Evolutionary conservation across 495 filamentous ascomycete species (phyloP).

Genomic region (Sordaria brevicollis): DNA sequence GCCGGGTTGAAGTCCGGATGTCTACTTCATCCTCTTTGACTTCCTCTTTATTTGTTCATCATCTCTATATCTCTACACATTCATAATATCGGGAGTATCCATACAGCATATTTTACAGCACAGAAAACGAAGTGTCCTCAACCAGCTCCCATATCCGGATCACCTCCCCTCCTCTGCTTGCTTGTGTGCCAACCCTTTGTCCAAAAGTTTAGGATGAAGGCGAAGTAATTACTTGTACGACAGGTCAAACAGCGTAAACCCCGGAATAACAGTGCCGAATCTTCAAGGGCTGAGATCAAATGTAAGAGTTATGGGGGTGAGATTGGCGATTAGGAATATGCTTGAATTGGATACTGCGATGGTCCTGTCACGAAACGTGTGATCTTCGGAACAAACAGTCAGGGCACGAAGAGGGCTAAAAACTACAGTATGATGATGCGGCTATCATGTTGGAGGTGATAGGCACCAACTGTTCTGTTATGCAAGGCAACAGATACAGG

Average conservation of each 20-base stretch:
- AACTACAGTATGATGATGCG: neutral
- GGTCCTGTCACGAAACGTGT: neutral
- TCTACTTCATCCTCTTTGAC: neutral
- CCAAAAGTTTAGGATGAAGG: no score
- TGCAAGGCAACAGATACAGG: neutral
- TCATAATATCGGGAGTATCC: no score
- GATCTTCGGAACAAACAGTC: neutral
- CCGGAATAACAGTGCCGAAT: neutral
- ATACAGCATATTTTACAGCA: no score
- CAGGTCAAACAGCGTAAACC: neutral
- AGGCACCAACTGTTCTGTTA: neutral
- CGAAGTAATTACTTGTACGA: no score
- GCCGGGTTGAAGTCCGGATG: neutral
- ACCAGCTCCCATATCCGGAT: no score
- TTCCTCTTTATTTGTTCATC: no score
- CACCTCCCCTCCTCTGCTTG: no score
- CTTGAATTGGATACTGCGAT: neutral
- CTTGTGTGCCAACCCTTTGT: no score
- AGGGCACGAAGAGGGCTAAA: neutral
- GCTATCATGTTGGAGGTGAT: neutral
- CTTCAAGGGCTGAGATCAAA: neutral
- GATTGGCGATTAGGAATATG: neutral
- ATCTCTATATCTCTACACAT: no score
- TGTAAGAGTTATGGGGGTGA: neutral
- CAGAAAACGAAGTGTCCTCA: no score